Evolutionary conservation across 805 yeast genomes (phyloP).

Genomic region (Nematodospora valgi): DNA sequence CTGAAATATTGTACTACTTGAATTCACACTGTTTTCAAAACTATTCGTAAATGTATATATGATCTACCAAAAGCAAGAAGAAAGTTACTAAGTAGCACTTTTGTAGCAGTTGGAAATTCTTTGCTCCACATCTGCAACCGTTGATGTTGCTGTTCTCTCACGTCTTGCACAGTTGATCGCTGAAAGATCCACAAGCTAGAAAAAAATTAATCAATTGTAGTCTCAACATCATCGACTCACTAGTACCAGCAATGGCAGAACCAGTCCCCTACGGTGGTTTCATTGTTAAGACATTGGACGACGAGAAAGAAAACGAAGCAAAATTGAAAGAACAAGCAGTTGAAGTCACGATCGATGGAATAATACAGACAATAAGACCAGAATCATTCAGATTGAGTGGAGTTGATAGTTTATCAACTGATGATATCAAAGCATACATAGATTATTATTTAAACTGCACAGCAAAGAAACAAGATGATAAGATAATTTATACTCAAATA

Average conservation of each 20-base stretch:
- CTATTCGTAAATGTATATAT: not conserved
- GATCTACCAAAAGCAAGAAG: not conserved
- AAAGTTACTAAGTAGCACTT: too few relatives aligned
- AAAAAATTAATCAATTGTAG: not conserved
- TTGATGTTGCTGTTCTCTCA: too few relatives aligned
- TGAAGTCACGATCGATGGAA: conserved; percentile 29
- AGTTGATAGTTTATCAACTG: conserved; percentile 61
- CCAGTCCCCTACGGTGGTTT: conserved; percentile 43
- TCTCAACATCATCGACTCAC: not conserved
- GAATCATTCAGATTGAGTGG: conserved; percentile 53
- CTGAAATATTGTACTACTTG: not conserved
- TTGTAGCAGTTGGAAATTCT: too few relatives aligned
- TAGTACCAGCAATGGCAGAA: conserved; percentile 14
- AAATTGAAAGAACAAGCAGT: conserved; percentile 29
- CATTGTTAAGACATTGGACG: conserved; percentile 36
- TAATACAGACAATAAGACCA: conserved; percentile 35
- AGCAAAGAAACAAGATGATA: conserved; percentile 13
- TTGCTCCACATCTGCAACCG: too few relatives aligned
- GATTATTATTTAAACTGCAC: conserved; percentile 41
- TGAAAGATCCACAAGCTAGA: conserved; percentile 1
- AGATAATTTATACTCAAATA: conserved; percentile 17
- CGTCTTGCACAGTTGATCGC: too few relatives aligned
- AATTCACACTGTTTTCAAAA: not conserved
- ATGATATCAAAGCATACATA: conserved; percentile 55
- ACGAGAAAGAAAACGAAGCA: conserved; percentile 30